phyloP scores from a whole-genome alignment of 2,329 filamentous ascomycete genomes.

The Penicillium sclerotiorum region DNA sequence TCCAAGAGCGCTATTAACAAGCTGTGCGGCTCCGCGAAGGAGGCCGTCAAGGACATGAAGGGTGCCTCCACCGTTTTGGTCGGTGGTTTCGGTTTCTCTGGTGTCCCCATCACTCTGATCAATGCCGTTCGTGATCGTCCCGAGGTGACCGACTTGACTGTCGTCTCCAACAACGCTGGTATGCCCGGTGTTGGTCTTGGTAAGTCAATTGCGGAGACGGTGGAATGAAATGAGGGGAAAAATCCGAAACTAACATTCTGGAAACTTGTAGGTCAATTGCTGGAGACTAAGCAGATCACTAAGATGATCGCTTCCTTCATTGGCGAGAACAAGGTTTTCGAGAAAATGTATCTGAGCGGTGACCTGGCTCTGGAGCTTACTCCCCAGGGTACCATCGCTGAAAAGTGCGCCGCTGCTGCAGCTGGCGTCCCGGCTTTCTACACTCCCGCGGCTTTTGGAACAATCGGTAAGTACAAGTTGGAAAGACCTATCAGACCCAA shows the following conservation, averaged over 20 bases:
- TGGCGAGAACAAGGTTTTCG: slow-evolving; percentile 82
- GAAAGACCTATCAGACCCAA: background rate
- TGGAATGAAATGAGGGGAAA: background rate
- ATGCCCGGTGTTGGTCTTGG: slow-evolving; percentile 71
- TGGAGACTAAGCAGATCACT: slow-evolving; percentile 70
- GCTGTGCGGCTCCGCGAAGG: slow-evolving; percentile 68
- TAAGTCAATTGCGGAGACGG: slow-evolving; percentile 32
- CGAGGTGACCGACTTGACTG: slow-evolving; percentile 64
- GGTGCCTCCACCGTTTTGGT: slow-evolving; percentile 72
- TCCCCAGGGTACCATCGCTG: slow-evolving; percentile 85
- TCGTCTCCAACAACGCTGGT: slow-evolving; percentile 81
- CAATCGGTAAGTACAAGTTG: slow-evolving; percentile 52
- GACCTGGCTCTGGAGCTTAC: slow-evolving; percentile 85
- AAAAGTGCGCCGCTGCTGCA: slow-evolving; percentile 81
- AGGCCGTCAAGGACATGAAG: slow-evolving; percentile 71
- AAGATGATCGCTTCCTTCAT: slow-evolving; percentile 77
- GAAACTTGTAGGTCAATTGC: slow-evolving; percentile 60
- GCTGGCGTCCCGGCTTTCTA: slow-evolving; percentile 88
- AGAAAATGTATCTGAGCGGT: slow-evolving; percentile 82
- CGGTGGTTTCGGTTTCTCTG: slow-evolving; percentile 78
- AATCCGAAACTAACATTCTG: background rate
- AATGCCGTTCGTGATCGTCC: slow-evolving; percentile 65
- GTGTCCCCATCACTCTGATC: slow-evolving; percentile 55
- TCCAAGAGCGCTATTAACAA: slow-evolving; percentile 72
- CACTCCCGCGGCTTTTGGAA: slow-evolving; percentile 77